These are phyloP conservation scores for Podaxis sp. DNA, from an alignment of 768 basidiomycete species.

Conservation along the genomic window DNA sequence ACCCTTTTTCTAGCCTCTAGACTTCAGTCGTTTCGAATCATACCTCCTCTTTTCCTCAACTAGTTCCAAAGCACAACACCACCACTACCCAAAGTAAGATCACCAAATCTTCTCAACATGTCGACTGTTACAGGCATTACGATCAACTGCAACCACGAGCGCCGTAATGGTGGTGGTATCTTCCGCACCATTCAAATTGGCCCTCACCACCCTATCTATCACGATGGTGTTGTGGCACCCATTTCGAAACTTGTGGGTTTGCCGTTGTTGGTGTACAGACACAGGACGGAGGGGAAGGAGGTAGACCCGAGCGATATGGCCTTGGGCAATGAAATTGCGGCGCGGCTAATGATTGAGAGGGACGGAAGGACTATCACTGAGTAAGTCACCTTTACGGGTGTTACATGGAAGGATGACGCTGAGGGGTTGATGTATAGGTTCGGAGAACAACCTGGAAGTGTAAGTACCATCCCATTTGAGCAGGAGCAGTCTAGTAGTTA, in stretches of 20 bases:
- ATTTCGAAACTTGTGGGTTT: neutral
- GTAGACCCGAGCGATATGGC: neutral
- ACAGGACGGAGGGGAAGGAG: neutral
- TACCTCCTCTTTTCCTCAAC: neutral
- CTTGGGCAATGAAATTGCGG: slow-evolving; percentile 1
- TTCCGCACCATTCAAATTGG: neutral
- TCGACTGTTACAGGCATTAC: slow-evolving; percentile 2
- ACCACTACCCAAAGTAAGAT: neutral
- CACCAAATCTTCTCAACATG: neutral
- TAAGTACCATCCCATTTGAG: neutral
- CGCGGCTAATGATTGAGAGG: neutral
- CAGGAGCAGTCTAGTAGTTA: neutral
- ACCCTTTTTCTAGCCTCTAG: neutral
- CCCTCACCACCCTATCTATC: slow-evolving; percentile 1
- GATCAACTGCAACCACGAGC: slow-evolving; percentile 3
- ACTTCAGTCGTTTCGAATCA: neutral
- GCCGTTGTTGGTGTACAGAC: slow-evolving; percentile 5
- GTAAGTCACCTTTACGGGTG: neutral
- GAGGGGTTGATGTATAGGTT: neutral
- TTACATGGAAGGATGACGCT: neutral
- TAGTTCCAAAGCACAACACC: neutral
- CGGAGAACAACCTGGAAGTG: neutral
- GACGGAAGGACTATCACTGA: neutral
- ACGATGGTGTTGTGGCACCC: neutral
- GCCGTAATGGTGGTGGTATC: slow-evolving; percentile 5